Percentiles rank a stretch among this genome's conserved stretches.
Evolutionary conservation across 2,329 filamentous ascomycete genomes (phyloP).

Genomic region (Cytospora piceicola): DNA sequence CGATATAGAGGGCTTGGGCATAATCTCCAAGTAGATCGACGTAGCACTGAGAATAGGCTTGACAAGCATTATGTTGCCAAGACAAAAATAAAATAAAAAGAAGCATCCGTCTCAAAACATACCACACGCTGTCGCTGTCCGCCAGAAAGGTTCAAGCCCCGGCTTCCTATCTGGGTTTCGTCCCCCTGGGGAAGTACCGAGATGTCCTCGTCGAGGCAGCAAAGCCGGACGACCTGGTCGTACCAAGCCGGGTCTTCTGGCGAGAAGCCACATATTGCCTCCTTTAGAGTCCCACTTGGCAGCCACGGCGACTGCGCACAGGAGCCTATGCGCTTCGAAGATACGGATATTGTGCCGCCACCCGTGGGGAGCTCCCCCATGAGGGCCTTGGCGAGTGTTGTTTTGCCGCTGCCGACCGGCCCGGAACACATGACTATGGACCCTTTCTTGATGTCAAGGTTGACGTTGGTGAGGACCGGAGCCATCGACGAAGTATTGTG

Average conservation of each 20-base stretch:
- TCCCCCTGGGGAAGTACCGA: constrained; percentile 24
- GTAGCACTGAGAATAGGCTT: constrained; percentile 34
- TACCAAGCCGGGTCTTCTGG: constrained; percentile 31
- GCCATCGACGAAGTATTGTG: not conserved
- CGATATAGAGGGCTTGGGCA: not conserved
- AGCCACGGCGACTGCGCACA: constrained; percentile 36
- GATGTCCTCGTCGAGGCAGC: constrained; percentile 29
- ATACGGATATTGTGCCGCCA: constrained; percentile 23
- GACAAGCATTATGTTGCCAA: not conserved
- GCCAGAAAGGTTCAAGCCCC: constrained; percentile 30
- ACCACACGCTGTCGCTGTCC: constrained; percentile 37
- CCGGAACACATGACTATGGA: constrained; percentile 24
- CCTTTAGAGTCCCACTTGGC: constrained; percentile 29
- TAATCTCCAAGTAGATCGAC: constrained; percentile 19
- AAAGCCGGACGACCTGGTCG: constrained; percentile 20
- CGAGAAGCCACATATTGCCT: constrained; percentile 30
- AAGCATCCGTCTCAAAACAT: constrained; percentile 24
- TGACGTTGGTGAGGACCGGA: not conserved
- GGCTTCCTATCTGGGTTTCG: constrained; percentile 29
- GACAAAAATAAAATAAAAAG: not conserved
- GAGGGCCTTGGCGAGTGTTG: constrained; percentile 32
- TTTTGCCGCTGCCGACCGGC: constrained; percentile 35
- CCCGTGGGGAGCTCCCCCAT: constrained; percentile 31
- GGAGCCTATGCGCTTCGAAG: constrained; percentile 26
- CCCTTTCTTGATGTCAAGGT: not conserved